Base-by-base conservation (phyloP, 2,329 filamentous ascomycete genomes). In the Elsinoe necatrix region DNA sequence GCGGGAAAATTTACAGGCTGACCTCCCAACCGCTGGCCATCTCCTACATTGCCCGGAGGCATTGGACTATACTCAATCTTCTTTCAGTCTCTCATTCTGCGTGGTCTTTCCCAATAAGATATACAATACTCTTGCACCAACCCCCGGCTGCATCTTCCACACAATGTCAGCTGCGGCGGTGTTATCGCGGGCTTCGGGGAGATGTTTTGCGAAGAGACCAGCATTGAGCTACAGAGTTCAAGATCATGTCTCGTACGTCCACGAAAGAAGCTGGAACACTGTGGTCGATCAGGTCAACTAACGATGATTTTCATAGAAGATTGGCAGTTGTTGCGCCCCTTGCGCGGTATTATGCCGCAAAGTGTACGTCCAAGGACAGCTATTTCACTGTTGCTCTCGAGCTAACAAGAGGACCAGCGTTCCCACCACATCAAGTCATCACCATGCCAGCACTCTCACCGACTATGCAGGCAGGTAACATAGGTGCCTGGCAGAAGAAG, bases 401-500 rank as follows among this genome's bases (percentile, higher is more conserved):
- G 42, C 54, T 47, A 48, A 48, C 41, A 12, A 21, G 29, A 21
- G 11, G 65, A 55, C 80, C 78, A 93, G 95, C 92, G 51, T 97
- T 89, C 78, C 95, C 93, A 64, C 84, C 90, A 65, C 93, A 98
- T 78, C 92, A 87, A 65, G 79, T 98, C 73, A 85, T 98, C 77
- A 93, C 84, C 80, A 98, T 98, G 93, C 93, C 93, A 63, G 93
- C 93, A 58, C 81, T 98, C 68, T 98, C 93, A 61, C 93, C 93
- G 56, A 98, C 93, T 66, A 98, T 98, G 93, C 91, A 88, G 62
- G 80, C 88, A 61, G 93, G 93, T 72, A 95, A 95, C 78, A 95
- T 98, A 73, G 95, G 93, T 67, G 78, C 84, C 62, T 98, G 93
- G 93, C 89, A 97, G 79, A 98, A 97, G 83, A 95, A 96, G 79